phyloP scores from a whole-genome alignment of 2,329 filamentous ascomycete genomes.

The Trichoderma harzianum region DNA sequence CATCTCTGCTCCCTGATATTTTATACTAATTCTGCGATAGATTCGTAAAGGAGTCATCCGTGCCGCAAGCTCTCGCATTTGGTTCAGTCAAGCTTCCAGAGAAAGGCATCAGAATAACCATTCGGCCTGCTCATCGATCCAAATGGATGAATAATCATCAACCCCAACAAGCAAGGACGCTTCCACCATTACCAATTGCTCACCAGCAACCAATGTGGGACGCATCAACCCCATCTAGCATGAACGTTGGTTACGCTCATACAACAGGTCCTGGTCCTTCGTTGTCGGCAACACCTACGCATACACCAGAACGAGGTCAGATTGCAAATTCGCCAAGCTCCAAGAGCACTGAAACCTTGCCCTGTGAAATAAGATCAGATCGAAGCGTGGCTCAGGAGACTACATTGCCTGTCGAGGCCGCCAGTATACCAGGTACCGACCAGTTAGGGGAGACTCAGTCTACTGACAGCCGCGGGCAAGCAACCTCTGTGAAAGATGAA shows the following conservation, averaged over 20 bases:
- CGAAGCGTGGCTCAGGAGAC: not conserved
- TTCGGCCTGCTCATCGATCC: conserved; percentile 30
- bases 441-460: not conserved
- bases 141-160: conserved; percentile 29
- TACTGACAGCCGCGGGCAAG: not conserved
- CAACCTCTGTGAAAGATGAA: not conserved
- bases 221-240: not conserved
- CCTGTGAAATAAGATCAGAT: not conserved
- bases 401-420: not conserved
- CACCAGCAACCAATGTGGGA: not conserved
- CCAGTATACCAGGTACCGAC: not conserved
- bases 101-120: conserved; percentile 25
- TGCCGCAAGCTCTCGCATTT: conserved; percentile 26
- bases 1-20: not conserved
- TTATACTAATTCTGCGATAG: conserved; percentile 20
- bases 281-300: not conserved
- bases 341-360: not conserved
- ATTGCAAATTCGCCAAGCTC: not conserved
- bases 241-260: not conserved
- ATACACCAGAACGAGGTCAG: not conserved
- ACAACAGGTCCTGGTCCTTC: not conserved
- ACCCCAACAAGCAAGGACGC: not conserved
- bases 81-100: conserved; percentile 26
- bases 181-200: not conserved
- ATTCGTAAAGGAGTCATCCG: conserved; percentile 29